Evolutionary conservation across 2,329 filamentous ascomycete genomes (phyloP), one percentile per base, ranked within the genome.

Genomic region (Tolypocladium pustulatum): DNA sequence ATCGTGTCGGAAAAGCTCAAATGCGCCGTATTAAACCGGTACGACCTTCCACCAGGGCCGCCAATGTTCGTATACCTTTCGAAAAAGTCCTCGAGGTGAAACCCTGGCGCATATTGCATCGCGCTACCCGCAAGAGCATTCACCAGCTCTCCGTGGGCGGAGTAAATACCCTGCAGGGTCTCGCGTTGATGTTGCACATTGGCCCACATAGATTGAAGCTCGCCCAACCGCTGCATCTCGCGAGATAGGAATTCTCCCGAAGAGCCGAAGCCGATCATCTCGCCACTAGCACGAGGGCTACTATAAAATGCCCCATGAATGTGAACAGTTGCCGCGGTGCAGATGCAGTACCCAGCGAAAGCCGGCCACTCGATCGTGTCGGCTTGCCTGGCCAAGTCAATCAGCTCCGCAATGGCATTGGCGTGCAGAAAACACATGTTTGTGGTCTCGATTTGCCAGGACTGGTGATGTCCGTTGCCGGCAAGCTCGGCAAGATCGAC

Each of bases 391-490:
- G 89, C 89, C 20, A 92, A 81, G 68, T 93, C 88, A 5, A 91
- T 86, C 3, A 96, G 75, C 67, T 95, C 90, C 1, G 89, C 86
- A 56, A 95, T 92, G 6, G 90, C 90, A 67, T 95, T 96, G 7
- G 91, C 90, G 64, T 96, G 91, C 22, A 92, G 76, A 69, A 85
- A 94, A 71, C 91, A 95, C 68, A 93, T 81, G 66, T 94, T 93
- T 0, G 90, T 95, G 0, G 91, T 90, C 69, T 95, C 90, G 54
- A 95, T 93, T 69, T 95, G 91, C 91, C 91, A 96, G 34, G 89
- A 92, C 69, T 95, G 90, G 64, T 95, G 89, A 66, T 95, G 90
- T 1, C 89, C 89, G 0, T 83, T 87, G 17, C 89, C 88, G 15
- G 89, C 84, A 8, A 96, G 81, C 69, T 95, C 91, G 30, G 87